Conservation (phyloP, 2,329 filamentous ascomycete genomes). For the Trichoderma koningiopsis region DNA sequence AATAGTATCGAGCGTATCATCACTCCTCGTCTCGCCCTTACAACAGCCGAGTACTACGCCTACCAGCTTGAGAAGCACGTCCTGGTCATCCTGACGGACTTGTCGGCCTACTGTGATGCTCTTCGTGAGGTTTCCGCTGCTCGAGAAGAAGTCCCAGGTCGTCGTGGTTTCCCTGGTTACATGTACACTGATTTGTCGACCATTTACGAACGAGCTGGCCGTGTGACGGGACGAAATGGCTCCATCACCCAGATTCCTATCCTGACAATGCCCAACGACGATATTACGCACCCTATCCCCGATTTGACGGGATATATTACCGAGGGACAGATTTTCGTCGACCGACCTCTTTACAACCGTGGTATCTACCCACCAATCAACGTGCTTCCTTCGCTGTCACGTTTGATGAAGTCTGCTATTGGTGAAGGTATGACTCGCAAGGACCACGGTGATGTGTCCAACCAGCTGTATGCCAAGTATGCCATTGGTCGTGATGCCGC, state of each 20-base stretch:
- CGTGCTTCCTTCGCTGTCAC: constrained; percentile 93
- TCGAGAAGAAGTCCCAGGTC: constrained; percentile 97
- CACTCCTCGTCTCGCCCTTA: constrained; percentile 95
- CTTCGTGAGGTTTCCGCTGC: constrained; percentile 98
- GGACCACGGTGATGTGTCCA: constrained; percentile 97
- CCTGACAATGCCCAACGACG: constrained; percentile 99
- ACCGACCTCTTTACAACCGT: constrained; percentile 92
- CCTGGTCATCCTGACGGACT: constrained; percentile 94
- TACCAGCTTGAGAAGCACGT: constrained; percentile 99
- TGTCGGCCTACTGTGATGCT: constrained; percentile 97
- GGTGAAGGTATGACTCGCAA: constrained; percentile 95
- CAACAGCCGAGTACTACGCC: constrained; percentile 98
- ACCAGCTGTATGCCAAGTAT: constrained; percentile 99
- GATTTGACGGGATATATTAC: constrained; percentile 99
- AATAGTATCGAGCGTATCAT: constrained; percentile 97
- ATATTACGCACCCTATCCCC: constrained; percentile 98
- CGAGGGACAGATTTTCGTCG: constrained; percentile 97
- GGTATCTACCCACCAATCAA: constrained; percentile 99
- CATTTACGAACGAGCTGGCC: constrained; percentile 98
- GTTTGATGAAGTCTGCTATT: constrained; percentile 99
- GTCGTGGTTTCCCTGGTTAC: constrained; percentile 99
- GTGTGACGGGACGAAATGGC: constrained; percentile 94
- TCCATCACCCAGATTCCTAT: constrained; percentile 99
- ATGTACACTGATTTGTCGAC: constrained; percentile 99
- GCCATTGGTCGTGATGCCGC: constrained; percentile 98